A percentile compares a stretch with the other conserved stretches of the same genome.
Conservation (phyloP, 2,329 filamentous ascomycete species). For the Ampelomyces quisqualis region DNA sequence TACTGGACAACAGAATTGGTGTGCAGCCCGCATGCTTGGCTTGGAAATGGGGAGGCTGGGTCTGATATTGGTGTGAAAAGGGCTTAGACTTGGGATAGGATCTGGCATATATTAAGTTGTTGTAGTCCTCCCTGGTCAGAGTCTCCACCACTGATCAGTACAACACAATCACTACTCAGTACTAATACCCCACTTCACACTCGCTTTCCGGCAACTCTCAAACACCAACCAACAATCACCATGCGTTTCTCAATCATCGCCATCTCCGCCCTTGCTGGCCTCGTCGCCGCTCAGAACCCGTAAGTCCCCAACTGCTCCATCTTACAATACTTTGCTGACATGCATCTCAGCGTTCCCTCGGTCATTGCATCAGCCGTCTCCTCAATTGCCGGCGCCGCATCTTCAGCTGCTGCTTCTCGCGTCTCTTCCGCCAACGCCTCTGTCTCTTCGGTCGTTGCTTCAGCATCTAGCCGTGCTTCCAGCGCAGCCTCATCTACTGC, state of each 20-base stretch:
- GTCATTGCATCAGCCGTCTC: neutral
- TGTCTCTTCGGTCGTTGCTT: neutral
- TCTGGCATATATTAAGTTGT: neutral
- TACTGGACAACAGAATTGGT: constrained; percentile 2
- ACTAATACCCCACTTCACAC: neutral
- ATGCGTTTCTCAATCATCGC: constrained; percentile 15
- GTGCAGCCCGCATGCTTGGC: constrained; percentile 2
- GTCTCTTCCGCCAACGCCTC: constrained; percentile 1
- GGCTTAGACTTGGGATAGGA: neutral
- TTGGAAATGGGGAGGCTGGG: constrained; percentile 2
- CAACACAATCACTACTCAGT: constrained; percentile 1
- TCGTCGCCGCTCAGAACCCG: constrained; percentile 10
- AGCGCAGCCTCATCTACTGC: neutral
- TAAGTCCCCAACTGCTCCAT: neutral
- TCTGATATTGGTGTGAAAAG: neutral
- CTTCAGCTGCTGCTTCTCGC: neutral
- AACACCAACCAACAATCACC: neutral
- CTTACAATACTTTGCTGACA: neutral
- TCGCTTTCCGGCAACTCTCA: neutral
- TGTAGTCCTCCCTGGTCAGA: too few relatives aligned
- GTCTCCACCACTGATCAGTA: too few relatives aligned
- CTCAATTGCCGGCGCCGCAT: neutral
- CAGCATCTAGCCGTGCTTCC: neutral
- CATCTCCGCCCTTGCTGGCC: constrained; percentile 6
- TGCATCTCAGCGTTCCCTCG: neutral